Percentiles rank a stretch among this genome's conserved stretches.
Evolutionary conservation across 306 rosid species (phyloP).

Genomic region (Citrullus colocynthis): DNA sequence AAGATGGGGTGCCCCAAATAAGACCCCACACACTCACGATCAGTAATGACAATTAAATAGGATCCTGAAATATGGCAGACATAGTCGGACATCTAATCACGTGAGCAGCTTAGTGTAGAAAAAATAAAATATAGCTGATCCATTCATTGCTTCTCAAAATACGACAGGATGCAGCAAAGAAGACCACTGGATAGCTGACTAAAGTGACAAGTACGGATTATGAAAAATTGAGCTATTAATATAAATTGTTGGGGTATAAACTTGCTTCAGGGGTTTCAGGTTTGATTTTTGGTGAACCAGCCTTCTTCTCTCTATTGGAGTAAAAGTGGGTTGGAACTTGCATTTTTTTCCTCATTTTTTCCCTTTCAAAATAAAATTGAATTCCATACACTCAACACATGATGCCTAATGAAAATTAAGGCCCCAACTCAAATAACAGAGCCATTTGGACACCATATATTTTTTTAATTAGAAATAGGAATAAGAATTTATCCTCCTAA

Average conservation of each 20-base stretch:
- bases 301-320: background rate
- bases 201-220: background rate
- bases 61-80: conserved; percentile 39
- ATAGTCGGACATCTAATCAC: conserved; percentile 15
- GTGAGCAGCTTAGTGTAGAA: conserved; percentile 3
- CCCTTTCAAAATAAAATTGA: background rate
- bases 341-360: background rate
- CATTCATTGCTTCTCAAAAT: background rate
- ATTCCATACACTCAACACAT: background rate
- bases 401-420: background rate
- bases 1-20: conserved; percentile 82
- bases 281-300: background rate
- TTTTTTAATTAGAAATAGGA: background rate
- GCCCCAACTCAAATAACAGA: background rate
- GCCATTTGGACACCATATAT: background rate
- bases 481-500: background rate
- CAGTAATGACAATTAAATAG: conserved; percentile 67
- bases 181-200: background rate
- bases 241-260: background rate
- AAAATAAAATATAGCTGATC: conserved; percentile 2
- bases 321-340: background rate
- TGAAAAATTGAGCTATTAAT: background rate
- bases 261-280: background rate
- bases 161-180: background rate
- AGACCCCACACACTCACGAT: conserved; percentile 57